Evolutionary conservation across 331 rosid species (phyloP).

Genomic region (Quercus tomentella): DNA sequence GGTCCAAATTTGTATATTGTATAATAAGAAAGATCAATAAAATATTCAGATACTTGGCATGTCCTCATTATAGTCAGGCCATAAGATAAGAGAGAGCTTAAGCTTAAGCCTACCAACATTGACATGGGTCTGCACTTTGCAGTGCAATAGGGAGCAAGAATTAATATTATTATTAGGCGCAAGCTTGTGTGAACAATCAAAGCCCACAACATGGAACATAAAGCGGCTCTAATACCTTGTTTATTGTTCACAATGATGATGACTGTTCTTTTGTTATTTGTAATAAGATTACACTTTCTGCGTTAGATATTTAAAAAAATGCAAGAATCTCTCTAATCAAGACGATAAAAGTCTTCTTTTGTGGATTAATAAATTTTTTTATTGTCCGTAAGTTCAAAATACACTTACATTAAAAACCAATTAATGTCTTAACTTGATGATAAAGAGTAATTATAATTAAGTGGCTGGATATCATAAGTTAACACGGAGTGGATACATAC

Average conservation of each 20-base stretch:
- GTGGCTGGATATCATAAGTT: too few relatives aligned
- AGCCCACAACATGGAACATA: neutral
- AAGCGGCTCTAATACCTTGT: neutral
- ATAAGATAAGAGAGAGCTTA: slow-evolving; percentile 24
- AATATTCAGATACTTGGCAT: slow-evolving; percentile 14
- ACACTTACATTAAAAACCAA: too few relatives aligned
- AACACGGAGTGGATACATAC: too few relatives aligned
- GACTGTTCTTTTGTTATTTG: neutral
- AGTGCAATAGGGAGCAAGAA: neutral
- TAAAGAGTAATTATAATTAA: too few relatives aligned
- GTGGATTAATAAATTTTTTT: too few relatives aligned
- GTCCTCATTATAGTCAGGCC: slow-evolving; percentile 10
- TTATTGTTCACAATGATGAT: neutral
- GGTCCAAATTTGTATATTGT: too few relatives aligned
- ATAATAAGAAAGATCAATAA: neutral
- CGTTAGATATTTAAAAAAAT: neutral
- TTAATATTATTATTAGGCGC: neutral
- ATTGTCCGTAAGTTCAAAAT: too few relatives aligned
- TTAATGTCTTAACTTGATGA: too few relatives aligned
- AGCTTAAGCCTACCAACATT: neutral
- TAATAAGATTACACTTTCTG: too few relatives aligned
- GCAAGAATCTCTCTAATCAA: neutral
- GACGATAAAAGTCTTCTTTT: too few relatives aligned
- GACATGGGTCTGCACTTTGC: neutral
- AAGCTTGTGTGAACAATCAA: neutral